Conservation (phyloP, 306 rosid genomes). For the Sesbania bispinosa region DNA sequence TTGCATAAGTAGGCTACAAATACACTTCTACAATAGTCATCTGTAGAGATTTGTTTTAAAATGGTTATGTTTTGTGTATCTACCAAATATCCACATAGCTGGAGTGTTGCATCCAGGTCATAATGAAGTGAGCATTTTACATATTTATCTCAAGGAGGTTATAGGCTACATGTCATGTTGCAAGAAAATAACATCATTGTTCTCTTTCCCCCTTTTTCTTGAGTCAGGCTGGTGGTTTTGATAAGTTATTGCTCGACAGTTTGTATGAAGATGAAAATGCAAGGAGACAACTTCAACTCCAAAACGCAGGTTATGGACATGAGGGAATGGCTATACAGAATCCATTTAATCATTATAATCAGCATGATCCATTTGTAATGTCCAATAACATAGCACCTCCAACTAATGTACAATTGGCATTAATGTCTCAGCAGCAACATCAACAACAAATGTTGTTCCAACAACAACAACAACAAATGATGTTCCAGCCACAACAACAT, state of each 20-base stretch:
- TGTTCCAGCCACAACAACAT: conserved; percentile 35
- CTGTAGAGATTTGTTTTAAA: too few species aligned
- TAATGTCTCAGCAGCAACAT: conserved; percentile 58
- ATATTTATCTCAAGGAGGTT: too few species aligned
- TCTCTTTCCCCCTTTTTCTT: too few species aligned
- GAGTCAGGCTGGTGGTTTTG: conserved; percentile 87
- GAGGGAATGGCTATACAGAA: conserved; percentile 44
- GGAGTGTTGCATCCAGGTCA: too few species aligned
- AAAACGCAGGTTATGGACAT: conserved; percentile 85
- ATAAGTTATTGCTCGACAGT: conserved; percentile 82
- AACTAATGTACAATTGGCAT: conserved; percentile 75
- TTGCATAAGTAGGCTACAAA: too few species aligned
- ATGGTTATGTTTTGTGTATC: too few species aligned
- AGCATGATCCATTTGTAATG: conserved; percentile 75
- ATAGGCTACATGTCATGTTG: too few species aligned
- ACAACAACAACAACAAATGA: too few species aligned
- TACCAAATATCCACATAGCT: too few species aligned
- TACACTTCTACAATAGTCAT: too few species aligned
- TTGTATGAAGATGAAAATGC: conserved; percentile 79
- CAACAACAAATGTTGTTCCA: conserved; percentile 42
- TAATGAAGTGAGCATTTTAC: too few species aligned
- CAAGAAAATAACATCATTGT: too few species aligned
- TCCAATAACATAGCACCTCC: conserved; percentile 73
- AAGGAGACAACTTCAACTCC: conserved; percentile 80
- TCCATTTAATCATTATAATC: conserved; percentile 52